These are phyloP conservation scores for Apophysomyces elegans DNA, from an alignment of 371 early-diverging fungal species.

Conservation along the genomic window DNA sequence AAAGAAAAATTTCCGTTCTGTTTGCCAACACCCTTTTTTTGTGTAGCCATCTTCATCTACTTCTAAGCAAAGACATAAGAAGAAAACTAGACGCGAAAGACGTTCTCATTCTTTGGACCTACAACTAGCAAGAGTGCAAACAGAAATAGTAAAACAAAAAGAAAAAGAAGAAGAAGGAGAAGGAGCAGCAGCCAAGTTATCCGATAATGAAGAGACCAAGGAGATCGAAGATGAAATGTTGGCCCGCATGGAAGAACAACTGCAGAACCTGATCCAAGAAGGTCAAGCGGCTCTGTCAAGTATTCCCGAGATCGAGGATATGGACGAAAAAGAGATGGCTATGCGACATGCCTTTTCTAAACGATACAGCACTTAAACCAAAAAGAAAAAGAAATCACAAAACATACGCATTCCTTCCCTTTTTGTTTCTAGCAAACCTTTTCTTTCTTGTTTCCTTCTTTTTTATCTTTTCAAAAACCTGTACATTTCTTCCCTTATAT, in stretches of 20 bases:
- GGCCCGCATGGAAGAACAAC: slow-evolving; percentile 36
- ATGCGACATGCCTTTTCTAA: slow-evolving; percentile 29
- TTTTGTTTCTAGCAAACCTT: too few species aligned
- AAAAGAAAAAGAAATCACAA: slow-evolving; percentile 44
- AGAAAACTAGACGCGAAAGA: neutral
- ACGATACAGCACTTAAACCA: slow-evolving; percentile 15
- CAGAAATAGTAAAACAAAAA: neutral
- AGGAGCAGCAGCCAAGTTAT: too few species aligned
- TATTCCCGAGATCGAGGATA: slow-evolving; percentile 25
- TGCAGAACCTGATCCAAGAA: slow-evolving; percentile 42
- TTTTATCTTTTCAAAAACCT: neutral
- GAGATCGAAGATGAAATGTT: slow-evolving; percentile 23
- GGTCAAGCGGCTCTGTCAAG: slow-evolving; percentile 47
- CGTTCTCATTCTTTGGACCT: slow-evolving; percentile 3
- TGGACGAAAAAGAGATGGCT: slow-evolving; percentile 33
- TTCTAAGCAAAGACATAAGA: neutral
- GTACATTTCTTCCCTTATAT: too few species aligned
- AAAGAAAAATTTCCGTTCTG: neutral
- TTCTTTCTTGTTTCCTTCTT: neutral
- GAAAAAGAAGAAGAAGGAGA: too few species aligned
- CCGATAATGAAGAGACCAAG: neutral
- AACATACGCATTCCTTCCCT: neutral
- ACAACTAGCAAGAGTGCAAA: neutral
- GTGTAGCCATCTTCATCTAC: neutral
- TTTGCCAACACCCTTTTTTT: neutral